phyloP scores from a whole-genome alignment of 1,284 basidiomycete species.

The Leccinum pseudoinsigne region DNA sequence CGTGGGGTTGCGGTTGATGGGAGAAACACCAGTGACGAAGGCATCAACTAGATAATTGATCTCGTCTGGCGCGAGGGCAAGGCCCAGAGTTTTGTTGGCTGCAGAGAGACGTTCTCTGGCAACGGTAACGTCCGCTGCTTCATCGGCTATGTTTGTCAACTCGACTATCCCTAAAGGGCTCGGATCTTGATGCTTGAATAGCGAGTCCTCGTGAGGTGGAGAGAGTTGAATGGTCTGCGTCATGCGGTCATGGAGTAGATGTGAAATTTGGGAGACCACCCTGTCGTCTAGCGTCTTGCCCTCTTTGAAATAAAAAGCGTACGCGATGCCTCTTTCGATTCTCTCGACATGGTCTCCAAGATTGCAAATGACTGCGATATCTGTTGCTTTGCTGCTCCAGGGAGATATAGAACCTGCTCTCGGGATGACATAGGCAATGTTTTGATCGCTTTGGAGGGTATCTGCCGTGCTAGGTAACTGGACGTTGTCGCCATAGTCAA shows the following conservation, averaged over 20 bases:
- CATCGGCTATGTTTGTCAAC: constrained; percentile 40
- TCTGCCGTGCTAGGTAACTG: constrained; percentile 48
- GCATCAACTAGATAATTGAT: constrained; percentile 93
- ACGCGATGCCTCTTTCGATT: constrained; percentile 84
- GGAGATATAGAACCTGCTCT: constrained; percentile 82
- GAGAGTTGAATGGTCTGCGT: constrained; percentile 75
- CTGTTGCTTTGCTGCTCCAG: constrained; percentile 98
- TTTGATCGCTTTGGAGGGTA: constrained; percentile 40
- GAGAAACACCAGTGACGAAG: constrained; percentile 69
- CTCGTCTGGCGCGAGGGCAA: constrained; percentile 90
- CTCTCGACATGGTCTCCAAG: constrained; percentile 72
- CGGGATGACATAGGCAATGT: constrained; percentile 76
- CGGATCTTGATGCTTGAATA: constrained; percentile 76
- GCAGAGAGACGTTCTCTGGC: constrained; percentile 63
- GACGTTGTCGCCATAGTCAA: constrained; percentile 85
- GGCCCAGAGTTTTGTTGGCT: constrained; percentile 86
- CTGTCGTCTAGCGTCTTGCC: constrained; percentile 41
- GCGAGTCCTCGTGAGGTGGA: constrained; percentile 55
- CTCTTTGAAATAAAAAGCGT: constrained; percentile 58
- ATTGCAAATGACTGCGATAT: constrained; percentile 89
- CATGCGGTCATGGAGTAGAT: constrained; percentile 93
- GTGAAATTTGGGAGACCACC: constrained; percentile 53
- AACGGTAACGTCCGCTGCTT: constrained; percentile 28
- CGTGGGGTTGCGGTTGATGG: constrained; percentile 81
- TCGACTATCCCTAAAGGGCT: constrained; percentile 74